These are phyloP conservation scores for Lagenidium sp. DNA, from an alignment of 352 stramenopile genomes.

Conservation along the genomic window DNA sequence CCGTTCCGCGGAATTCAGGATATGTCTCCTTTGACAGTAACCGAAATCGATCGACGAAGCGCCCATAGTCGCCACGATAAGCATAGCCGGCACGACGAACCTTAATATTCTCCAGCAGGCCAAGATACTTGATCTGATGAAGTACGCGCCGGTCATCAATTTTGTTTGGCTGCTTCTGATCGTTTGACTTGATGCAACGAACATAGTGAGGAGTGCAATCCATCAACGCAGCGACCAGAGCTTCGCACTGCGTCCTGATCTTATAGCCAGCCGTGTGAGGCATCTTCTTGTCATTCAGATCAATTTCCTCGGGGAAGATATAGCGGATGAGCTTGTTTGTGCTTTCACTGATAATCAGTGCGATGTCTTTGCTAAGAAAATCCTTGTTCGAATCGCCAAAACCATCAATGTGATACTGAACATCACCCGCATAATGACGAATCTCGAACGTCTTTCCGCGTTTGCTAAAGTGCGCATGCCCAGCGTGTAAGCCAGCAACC, in stretches of 20 bases:
- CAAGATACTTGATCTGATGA: conserved; percentile 86
- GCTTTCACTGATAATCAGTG: conserved; percentile 69
- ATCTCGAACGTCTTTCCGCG: conserved; percentile 81
- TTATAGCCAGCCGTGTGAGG: conserved; percentile 71
- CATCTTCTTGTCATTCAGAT: conserved; percentile 77
- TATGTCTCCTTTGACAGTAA: conserved; percentile 79
- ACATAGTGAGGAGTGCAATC: conserved; percentile 89
- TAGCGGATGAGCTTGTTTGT: conserved; percentile 83
- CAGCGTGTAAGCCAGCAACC: conserved; percentile 47
- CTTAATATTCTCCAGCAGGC: conserved; percentile 85
- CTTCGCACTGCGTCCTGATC: conserved; percentile 83
- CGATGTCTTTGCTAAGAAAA: conserved; percentile 78
- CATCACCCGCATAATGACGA: conserved; percentile 80
- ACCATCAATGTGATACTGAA: conserved; percentile 75
- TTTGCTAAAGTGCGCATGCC: conserved; percentile 75
- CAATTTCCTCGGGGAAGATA: conserved; percentile 77
- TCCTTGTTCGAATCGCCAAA: conserved; percentile 81
- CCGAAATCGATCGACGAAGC: conserved; percentile 81
- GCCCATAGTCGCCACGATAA: conserved; percentile 79
- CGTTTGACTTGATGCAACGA: conserved; percentile 90
- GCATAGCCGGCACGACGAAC: conserved; percentile 78
- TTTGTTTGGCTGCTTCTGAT: conserved; percentile 79
- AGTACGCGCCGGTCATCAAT: conserved; percentile 82
- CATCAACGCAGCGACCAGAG: conserved; percentile 82
- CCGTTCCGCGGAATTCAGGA: conserved; percentile 63